Percentiles rank a stretch among this genome's conserved stretches.
Conservation (phyloP, 1,284 basidiomycete genomes). For the Microbotryomycetes sp. region DNA sequence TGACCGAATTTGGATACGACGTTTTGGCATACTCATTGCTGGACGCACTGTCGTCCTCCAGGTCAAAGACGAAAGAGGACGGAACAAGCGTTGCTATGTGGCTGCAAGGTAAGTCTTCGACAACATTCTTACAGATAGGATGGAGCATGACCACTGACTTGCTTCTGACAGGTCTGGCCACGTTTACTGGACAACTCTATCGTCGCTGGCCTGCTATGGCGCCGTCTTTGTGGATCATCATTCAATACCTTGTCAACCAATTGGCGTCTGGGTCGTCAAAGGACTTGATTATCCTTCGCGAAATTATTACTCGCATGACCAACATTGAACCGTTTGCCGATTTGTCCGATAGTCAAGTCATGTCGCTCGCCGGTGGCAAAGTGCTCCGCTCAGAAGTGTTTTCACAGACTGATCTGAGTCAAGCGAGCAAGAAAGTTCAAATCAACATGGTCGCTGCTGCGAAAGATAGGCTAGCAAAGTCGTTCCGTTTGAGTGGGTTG, state of each 20-base stretch:
- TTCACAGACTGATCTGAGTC: slow-evolving; percentile 37
- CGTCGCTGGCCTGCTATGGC: slow-evolving; percentile 67
- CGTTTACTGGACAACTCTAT: slow-evolving; percentile 89
- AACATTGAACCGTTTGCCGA: slow-evolving; percentile 85
- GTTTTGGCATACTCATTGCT: slow-evolving; percentile 83
- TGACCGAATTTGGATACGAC: slow-evolving; percentile 88
- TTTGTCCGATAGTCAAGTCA: slow-evolving; percentile 78
- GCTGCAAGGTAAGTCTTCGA: slow-evolving; percentile 77
- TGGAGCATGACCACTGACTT: background rate
- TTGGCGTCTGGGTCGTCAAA: slow-evolving; percentile 63
- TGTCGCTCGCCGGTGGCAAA: slow-evolving; percentile 83
- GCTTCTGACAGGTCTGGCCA: slow-evolving; percentile 61
- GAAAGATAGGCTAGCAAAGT: slow-evolving; percentile 61
- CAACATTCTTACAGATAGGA: too few species aligned
- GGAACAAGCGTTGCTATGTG: slow-evolving; percentile 87
- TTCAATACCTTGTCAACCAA: slow-evolving; percentile 89
- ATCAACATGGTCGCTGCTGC: slow-evolving; percentile 55
- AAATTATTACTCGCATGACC: slow-evolving; percentile 91
- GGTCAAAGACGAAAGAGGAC: slow-evolving; percentile 81
- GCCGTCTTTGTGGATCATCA: slow-evolving; percentile 63
- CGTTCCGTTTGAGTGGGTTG: slow-evolving; percentile 62
- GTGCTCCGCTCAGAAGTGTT: slow-evolving; percentile 72
- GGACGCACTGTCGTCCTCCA: slow-evolving; percentile 70
- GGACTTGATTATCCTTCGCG: slow-evolving; percentile 84
- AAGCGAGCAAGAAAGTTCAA: slow-evolving; percentile 4